Evolutionary conservation across 2,329 filamentous ascomycete genomes (phyloP).

Genomic region (Aureobasidium sp.): DNA sequence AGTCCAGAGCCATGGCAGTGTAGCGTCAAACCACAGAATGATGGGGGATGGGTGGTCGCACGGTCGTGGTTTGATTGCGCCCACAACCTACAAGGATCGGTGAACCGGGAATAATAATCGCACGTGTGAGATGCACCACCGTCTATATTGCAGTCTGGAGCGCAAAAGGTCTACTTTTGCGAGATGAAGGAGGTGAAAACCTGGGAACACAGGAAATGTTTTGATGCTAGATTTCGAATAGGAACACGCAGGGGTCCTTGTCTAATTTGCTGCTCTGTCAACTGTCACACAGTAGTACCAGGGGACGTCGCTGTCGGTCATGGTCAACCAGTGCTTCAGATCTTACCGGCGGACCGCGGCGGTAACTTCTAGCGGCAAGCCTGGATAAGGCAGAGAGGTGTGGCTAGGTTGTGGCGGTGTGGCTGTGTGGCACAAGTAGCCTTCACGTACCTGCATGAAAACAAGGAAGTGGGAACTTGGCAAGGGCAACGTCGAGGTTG

Average conservation of each 20-base stretch:
- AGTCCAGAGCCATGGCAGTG: background rate
- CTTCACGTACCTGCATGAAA: conserved; percentile 3
- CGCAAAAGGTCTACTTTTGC: background rate
- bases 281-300: conserved; percentile 1
- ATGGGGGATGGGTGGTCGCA: background rate
- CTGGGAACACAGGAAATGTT: background rate
- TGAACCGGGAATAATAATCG: background rate
- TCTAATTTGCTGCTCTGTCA: conserved; percentile 2
- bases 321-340: background rate
- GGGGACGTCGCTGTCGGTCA: background rate
- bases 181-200: background rate
- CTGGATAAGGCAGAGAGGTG: background rate
- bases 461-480: background rate
- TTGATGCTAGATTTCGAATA: background rate
- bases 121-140: background rate
- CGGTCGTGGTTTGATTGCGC: background rate
- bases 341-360: background rate
- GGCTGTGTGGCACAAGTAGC: background rate
- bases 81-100: background rate
- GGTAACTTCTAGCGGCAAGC: background rate
- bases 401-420: background rate
- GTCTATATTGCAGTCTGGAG: too few species aligned
- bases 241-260: background rate
- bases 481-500: background rate
- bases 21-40: background rate